Conservation (phyloP, 345 rosid genomes). For the Geranium brycei region DNA sequence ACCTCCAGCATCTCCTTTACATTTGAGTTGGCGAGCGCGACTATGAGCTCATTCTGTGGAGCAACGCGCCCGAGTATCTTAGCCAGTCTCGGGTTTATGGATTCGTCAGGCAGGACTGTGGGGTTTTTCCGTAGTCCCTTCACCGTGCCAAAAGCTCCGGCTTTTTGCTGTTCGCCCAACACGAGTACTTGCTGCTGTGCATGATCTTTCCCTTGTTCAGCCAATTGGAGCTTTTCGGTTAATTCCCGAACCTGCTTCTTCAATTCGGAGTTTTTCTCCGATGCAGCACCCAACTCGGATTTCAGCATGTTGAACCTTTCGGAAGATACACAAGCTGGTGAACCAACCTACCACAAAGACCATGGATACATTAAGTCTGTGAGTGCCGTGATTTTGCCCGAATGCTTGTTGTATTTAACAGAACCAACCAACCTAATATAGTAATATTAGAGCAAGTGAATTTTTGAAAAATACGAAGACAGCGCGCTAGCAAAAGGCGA, state of each 20-base stretch:
- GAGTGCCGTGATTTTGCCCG: neutral
- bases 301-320: constrained; percentile 26
- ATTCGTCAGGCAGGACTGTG: constrained; percentile 29
- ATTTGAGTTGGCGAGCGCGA: constrained; percentile 41
- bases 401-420: neutral
- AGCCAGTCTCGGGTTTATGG: constrained; percentile 33
- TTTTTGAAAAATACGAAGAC: neutral
- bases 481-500: neutral
- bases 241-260: constrained; percentile 25
- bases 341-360: constrained; percentile 6
- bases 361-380: neutral
- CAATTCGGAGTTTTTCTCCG: constrained; percentile 25
- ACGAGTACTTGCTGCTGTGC: constrained; percentile 28
- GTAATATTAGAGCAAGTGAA: too few relatives aligned
- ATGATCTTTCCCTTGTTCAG: constrained; percentile 31
- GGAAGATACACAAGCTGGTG: constrained; percentile 22
- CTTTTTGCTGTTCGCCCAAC: constrained; percentile 28
- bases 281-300: constrained; percentile 17
- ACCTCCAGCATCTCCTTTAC: constrained; percentile 32
- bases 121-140: constrained; percentile 36
- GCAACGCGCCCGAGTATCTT: constrained; percentile 25
- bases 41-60: constrained; percentile 25
- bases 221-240: constrained; percentile 25
- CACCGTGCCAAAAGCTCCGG: constrained; percentile 34
- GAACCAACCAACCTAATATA: neutral